Base-by-base conservation (phyloP, 2,329 filamentous ascomycete species). In the Alternaria dauci region DNA sequence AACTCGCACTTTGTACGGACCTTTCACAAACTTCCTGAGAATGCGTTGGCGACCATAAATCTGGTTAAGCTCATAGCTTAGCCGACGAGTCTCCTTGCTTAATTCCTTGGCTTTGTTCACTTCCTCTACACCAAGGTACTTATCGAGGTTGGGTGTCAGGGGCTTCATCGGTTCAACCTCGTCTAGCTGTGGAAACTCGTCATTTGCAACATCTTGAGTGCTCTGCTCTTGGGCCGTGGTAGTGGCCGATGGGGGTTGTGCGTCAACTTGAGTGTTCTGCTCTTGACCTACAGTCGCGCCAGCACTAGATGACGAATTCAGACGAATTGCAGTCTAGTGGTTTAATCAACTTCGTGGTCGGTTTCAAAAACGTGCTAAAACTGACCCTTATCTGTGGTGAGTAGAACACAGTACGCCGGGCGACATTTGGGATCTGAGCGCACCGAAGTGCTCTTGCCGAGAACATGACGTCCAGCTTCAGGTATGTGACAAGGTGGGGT, bases 361-460 rank as follows among this genome's bases (percentile, higher is more conserved):
- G 4, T 9, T 20, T 9, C n/a, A 18, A 8, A 25, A 9, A 4
- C 38, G 34, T 7, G 34, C 23, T 3, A 5, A 7, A 23, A 52
- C 50, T 7, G 5, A 52, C 50, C 36, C 41, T 20, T 16, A 8
- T 18, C n/a, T 38, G 30, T 9, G 20, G 20, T 50, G 46, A 32
- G 11, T 50, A 20, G n/a, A 50, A 32, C 46, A 20, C 32, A 16
- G 46, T n/a, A 38, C 46, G 30, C 8, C 32, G 30, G 32, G 20
- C 34, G 9, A 55, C 5, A 20, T 36, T 3, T 26, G 52, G 30
- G 11, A 20, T 8, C 32, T 18, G 16, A 20, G 28, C 28, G 23
- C 38, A 51, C 32, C 44, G 44, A 5, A 59, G 44, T 23, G 57
- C 38, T 50, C 57, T 47, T 51, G 38, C n/a, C 32, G 44, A 20